Evolutionary conservation across 2,329 filamentous ascomycete genomes (phyloP).

Genomic region (Fusarium albosuccineum): DNA sequence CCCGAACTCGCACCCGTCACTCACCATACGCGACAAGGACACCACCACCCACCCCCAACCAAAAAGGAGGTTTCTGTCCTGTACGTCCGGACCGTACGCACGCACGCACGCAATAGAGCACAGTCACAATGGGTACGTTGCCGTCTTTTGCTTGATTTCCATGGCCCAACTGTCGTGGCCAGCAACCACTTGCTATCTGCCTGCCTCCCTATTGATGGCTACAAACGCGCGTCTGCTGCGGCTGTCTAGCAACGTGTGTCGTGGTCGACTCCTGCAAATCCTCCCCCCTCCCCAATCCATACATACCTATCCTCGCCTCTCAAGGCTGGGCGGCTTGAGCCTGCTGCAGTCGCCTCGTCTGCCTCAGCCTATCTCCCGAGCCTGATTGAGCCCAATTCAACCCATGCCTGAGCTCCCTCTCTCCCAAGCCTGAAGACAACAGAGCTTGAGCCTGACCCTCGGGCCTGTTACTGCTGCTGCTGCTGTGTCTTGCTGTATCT

Average conservation of each 20-base stretch:
- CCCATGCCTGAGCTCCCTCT: conserved; percentile 36
- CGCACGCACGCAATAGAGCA: conserved; percentile 36
- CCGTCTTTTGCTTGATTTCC: conserved; percentile 40
- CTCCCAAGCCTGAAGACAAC: conserved; percentile 29
- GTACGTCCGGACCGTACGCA: conserved; percentile 34
- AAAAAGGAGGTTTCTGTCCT: conserved; percentile 42
- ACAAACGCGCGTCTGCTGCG: conserved; percentile 38
- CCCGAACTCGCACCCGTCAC: conserved; percentile 42
- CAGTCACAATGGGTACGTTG: conserved; percentile 48
- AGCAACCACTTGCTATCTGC: too few species aligned
- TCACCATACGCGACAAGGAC: conserved; percentile 47
- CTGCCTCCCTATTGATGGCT: background rate
- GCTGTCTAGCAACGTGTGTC: conserved; percentile 35
- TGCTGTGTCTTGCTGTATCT: conserved; percentile 39
- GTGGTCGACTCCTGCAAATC: conserved; percentile 21
- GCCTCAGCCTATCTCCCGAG: conserved; percentile 30
- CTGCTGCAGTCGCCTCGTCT: conserved; percentile 29
- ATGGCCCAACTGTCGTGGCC: too few species aligned
- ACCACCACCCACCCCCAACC: conserved; percentile 42
- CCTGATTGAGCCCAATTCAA: conserved; percentile 38
- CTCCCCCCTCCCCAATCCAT: background rate
- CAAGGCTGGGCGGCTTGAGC: conserved; percentile 34
- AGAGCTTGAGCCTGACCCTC: conserved; percentile 32
- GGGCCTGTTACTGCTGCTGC: conserved; percentile 21
- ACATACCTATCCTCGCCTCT: conserved; percentile 19